phyloP scores from a whole-genome alignment of 257 asterid genomes.

The Solanum chilense region DNA sequence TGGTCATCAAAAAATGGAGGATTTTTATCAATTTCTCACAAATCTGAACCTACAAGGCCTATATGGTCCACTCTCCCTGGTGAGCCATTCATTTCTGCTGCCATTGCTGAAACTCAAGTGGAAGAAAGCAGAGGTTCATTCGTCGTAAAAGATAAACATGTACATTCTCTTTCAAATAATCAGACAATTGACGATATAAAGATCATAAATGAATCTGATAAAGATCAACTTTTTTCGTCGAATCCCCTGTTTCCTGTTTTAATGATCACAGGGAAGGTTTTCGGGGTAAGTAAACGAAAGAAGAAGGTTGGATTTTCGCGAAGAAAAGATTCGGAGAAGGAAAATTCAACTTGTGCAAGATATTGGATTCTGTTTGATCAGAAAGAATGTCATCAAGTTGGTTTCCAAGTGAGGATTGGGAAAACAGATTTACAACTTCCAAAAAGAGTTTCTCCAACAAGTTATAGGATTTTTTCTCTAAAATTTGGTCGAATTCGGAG shows the following conservation, averaged over 20 bases:
- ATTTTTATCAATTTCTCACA: slow-evolving; percentile 43
- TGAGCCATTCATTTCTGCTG: slow-evolving; percentile 76
- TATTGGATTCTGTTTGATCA: slow-evolving; percentile 78
- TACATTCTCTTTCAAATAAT: slow-evolving; percentile 53
- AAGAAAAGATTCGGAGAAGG: slow-evolving; percentile 12
- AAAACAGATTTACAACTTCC: slow-evolving; percentile 30
- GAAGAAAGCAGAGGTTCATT: slow-evolving; percentile 95
- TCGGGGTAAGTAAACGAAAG: slow-evolving; percentile 20
- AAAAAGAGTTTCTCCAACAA: slow-evolving; percentile 41
- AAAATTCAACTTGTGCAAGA: slow-evolving; percentile 30
- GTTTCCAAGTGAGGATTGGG: slow-evolving; percentile 63
- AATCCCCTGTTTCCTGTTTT: slow-evolving; percentile 23
- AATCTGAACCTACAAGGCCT: slow-evolving; percentile 42
- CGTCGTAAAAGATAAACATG: slow-evolving; percentile 42
- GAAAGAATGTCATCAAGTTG: slow-evolving; percentile 48
- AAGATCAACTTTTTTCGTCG: slow-evolving; percentile 15
- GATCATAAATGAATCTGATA: slow-evolving; percentile 21
- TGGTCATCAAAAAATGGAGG: slow-evolving; percentile 72
- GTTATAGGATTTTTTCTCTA: slow-evolving; percentile 30
- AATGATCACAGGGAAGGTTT: slow-evolving; percentile 57
- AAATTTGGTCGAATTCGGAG: slow-evolving; percentile 35
- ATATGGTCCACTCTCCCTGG: slow-evolving; percentile 79
- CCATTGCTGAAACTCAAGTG: slow-evolving; percentile 71
- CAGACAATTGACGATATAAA: slow-evolving; percentile 62
- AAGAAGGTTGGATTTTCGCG: neutral